A percentile compares a stretch with the other conserved stretches of the same genome.
Evolutionary conservation across 2,329 filamentous ascomycete species (phyloP).

Genomic region (Apiospora kogelbergensis): DNA sequence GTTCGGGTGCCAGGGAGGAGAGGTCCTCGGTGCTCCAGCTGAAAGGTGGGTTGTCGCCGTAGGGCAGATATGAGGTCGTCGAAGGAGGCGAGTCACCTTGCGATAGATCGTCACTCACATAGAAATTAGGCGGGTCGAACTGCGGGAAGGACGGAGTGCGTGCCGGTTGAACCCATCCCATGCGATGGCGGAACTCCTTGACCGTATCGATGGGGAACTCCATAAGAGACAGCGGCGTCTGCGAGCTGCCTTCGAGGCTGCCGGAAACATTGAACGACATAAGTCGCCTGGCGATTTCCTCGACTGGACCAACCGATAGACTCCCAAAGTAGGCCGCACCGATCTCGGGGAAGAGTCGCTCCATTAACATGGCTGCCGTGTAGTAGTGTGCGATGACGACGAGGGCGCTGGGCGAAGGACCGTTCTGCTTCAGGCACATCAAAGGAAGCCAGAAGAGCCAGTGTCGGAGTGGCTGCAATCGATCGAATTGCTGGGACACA

Average conservation of each 20-base stretch:
- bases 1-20: conserved; percentile 49
- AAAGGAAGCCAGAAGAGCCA: conserved; percentile 98
- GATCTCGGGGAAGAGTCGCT: conserved; percentile 89
- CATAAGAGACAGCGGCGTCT: conserved; percentile 67
- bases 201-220: conserved; percentile 71
- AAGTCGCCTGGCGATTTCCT: conserved; percentile 80
- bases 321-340: conserved; percentile 85
- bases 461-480: conserved; percentile 81
- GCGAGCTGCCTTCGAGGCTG: conserved; percentile 54
- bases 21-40: conserved; percentile 65
- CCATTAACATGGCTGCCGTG: conserved; percentile 81
- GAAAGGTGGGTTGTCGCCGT: conserved; percentile 56
- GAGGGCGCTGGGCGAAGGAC: conserved; percentile 74
- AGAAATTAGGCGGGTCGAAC: conserved; percentile 57
- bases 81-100: conserved; percentile 43
- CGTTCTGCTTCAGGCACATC: conserved; percentile 74
- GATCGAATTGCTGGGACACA: conserved; percentile 84
- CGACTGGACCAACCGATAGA: conserved; percentile 76
- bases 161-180: conserved; percentile 65
- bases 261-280: conserved; percentile 65
- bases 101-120: conserved; percentile 39
- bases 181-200: conserved; percentile 65
- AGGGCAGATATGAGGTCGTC: conserved; percentile 48
- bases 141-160: conserved; percentile 61
- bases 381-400: conserved; percentile 90